phyloP scores from a whole-genome alignment of 176 grass and related monocot genomes.

The Avena eriantha region DNA sequence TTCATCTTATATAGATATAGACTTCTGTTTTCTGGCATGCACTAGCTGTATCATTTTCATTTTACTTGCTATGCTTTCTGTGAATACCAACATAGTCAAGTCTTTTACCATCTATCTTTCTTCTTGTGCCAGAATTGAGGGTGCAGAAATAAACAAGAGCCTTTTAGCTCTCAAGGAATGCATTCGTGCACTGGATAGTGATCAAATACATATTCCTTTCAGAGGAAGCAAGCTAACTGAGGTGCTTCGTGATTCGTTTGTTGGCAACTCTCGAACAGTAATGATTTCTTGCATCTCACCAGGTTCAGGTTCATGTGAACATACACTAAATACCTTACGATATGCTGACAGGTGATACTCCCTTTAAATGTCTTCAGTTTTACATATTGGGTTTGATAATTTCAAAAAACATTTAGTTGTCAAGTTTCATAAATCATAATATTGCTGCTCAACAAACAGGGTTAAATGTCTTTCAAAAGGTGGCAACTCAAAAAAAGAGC shows the following conservation, averaged over 20 bases:
- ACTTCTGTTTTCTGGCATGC: neutral
- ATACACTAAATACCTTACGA: slow-evolving; percentile 97
- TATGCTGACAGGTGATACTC: slow-evolving; percentile 86
- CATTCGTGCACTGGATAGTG: slow-evolving; percentile 96
- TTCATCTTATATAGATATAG: neutral
- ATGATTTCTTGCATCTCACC: slow-evolving; percentile 99
- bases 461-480: slow-evolving; percentile 99
- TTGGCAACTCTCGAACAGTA: slow-evolving; percentile 93
- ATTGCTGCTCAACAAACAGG: slow-evolving; percentile 58
- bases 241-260: slow-evolving; percentile 97
- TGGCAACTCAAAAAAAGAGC: slow-evolving; percentile 85
- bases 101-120: neutral
- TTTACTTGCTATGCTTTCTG: slow-evolving; percentile 5
- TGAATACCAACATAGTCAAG: neutral
- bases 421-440: slow-evolving; percentile 5
- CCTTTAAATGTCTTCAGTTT: slow-evolving; percentile 10
- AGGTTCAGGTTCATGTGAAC: slow-evolving; percentile 95
- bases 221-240: slow-evolving; percentile 99
- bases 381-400: neutral
- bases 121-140: slow-evolving; percentile 73
- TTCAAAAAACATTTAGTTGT: neutral
- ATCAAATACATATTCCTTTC: slow-evolving; percentile 99
- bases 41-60: neutral
- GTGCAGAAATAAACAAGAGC: slow-evolving; percentile 99
- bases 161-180: slow-evolving; percentile 95